Evolutionary conservation across 2,329 filamentous ascomycete species (phyloP).

Genomic region (Ophiostoma himal-ulmi): DNA sequence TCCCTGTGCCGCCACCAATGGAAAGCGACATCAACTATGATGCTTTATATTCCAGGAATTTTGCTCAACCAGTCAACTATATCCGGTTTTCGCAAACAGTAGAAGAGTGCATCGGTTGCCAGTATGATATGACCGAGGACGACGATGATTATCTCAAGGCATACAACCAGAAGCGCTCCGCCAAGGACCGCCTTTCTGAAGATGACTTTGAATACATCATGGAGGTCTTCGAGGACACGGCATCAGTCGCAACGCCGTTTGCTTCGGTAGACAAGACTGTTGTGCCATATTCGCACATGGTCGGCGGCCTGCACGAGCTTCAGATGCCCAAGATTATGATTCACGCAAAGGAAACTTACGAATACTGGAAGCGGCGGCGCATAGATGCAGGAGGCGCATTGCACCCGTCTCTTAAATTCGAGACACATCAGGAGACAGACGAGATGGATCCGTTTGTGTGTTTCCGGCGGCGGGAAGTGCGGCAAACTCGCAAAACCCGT

Average conservation of each 20-base stretch:
- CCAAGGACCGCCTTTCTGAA: constrained; percentile 65
- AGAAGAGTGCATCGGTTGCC: constrained; percentile 83
- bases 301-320: constrained; percentile 56
- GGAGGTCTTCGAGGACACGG: constrained; percentile 88
- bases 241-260: constrained; percentile 76
- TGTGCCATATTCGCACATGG: constrained; percentile 70
- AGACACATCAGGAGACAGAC: constrained; percentile 89
- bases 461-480: constrained; percentile 89
- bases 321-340: constrained; percentile 45
- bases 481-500: constrained; percentile 90
- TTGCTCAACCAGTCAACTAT: constrained; percentile 82
- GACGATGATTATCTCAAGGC: constrained; percentile 79
- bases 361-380: constrained; percentile 77
- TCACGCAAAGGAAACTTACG: constrained; percentile 73
- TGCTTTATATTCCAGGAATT: constrained; percentile 72
- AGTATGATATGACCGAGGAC: constrained; percentile 91
- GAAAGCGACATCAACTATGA: constrained; percentile 73
- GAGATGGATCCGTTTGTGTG: constrained; percentile 97
- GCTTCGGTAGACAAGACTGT: constrained; percentile 85
- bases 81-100: constrained; percentile 98
- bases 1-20: constrained; percentile 59
- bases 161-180: constrained; percentile 71
- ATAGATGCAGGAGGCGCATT: constrained; percentile 63
- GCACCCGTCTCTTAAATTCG: constrained; percentile 80
- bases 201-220: constrained; percentile 92